Conservation (phyloP, 495 filamentous ascomycete genomes). For the Apiosordaria backusii region DNA sequence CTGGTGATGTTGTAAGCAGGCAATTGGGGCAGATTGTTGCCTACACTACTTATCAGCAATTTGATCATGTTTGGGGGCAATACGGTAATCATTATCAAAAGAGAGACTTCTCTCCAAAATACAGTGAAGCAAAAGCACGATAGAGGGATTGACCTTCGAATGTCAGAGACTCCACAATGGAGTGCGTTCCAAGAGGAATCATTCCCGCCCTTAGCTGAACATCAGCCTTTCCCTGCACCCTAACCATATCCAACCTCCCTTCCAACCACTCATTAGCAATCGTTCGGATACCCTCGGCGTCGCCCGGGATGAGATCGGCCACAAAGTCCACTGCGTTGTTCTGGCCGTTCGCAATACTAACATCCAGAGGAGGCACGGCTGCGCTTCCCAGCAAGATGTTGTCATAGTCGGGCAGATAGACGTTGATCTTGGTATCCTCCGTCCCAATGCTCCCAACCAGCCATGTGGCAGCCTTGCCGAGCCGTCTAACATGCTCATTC, state of each 20-base stretch:
- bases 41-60: slow-evolving; percentile 40
- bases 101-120: slow-evolving; percentile 48
- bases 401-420: slow-evolving; percentile 81
- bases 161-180: slow-evolving; percentile 62
- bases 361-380: slow-evolving; percentile 63
- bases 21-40: slow-evolving; percentile 65
- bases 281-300: slow-evolving; percentile 71
- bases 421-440: slow-evolving; percentile 62
- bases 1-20: slow-evolving; percentile 74
- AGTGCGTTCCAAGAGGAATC: slow-evolving; percentile 69
- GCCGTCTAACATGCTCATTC: slow-evolving; percentile 62
- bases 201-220: slow-evolving; percentile 73
- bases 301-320: slow-evolving; percentile 67
- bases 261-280: slow-evolving; percentile 86
- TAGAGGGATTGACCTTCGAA: slow-evolving; percentile 78
- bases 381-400: slow-evolving; percentile 76
- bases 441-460: slow-evolving; percentile 70
- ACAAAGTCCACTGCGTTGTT: slow-evolving; percentile 74
- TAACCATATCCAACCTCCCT: slow-evolving; percentile 64
- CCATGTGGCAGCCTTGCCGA: slow-evolving; percentile 80
- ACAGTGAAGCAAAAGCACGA: slow-evolving; percentile 50
- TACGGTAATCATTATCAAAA: slow-evolving; percentile 27
- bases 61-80: slow-evolving; percentile 5
- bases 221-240: slow-evolving; percentile 64
- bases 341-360: slow-evolving; percentile 72